Percentiles rank a stretch among this genome's conserved stretches.
phyloP scores from a whole-genome alignment of 352 stramenopile species.

The Pythium phragmitis region DNA sequence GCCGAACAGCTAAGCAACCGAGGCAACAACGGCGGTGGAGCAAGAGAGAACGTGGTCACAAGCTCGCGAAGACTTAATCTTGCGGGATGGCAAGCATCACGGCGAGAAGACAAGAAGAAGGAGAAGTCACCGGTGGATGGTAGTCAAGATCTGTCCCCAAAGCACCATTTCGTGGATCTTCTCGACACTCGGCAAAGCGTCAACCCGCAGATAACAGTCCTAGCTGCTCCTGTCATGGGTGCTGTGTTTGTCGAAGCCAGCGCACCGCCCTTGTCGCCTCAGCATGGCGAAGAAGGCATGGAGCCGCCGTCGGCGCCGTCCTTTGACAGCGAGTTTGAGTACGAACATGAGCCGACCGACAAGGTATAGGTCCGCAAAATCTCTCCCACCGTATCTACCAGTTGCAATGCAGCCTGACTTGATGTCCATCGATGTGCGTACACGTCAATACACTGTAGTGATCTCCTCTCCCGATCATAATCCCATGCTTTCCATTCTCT shows the following conservation, averaged over 20 bases:
- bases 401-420: not conserved
- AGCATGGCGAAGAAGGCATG: conserved; percentile 5
- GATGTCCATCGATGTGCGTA: not conserved
- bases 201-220: conserved; percentile 15
- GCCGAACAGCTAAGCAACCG: not conserved
- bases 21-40: not conserved
- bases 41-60: not conserved
- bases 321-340: conserved; percentile 24
- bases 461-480: not conserved
- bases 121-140: conserved; percentile 9
- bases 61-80: conserved; percentile 14
- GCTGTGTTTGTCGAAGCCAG: conserved; percentile 10
- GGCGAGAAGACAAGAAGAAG: conserved; percentile 17
- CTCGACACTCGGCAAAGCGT: conserved; percentile 3
- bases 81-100: conserved; percentile 13
- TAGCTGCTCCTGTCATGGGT: conserved; percentile 16
- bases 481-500: not conserved
- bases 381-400: not conserved
- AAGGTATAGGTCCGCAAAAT: not conserved
- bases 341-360: conserved; percentile 10
- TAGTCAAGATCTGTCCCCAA: conserved; percentile 12
- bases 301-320: conserved; percentile 21
- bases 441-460: not conserved
- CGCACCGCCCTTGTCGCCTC: conserved; percentile 17
- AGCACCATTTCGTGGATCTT: conserved; percentile 23